Evolutionary conservation across 1,284 basidiomycete genomes (phyloP).

Genomic region (Naganishia liquefaciens): DNA sequence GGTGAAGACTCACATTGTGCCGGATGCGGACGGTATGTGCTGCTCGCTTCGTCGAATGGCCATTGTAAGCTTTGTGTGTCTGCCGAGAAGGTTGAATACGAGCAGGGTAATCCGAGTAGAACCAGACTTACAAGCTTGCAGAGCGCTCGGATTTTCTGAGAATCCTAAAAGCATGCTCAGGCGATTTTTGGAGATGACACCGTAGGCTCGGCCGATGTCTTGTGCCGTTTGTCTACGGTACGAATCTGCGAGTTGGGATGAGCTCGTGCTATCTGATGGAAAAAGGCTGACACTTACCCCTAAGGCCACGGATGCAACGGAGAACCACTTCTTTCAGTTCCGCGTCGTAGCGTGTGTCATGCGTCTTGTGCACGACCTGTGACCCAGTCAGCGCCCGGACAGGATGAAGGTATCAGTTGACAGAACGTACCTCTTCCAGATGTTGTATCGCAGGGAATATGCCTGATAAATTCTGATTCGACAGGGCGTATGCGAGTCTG

Average conservation of each 20-base stretch:
- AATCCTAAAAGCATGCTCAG: conserved; percentile 1
- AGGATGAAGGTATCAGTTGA: too few species aligned
- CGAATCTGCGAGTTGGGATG: not conserved
- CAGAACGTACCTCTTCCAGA: conserved; percentile 7
- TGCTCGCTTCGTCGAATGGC: not conserved
- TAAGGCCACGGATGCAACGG: not conserved
- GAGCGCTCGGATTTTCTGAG: not conserved
- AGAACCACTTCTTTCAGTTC: conserved; percentile 12
- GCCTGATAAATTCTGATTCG: not conserved
- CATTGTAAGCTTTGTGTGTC: conserved; percentile 5
- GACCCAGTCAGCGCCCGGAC: not conserved
- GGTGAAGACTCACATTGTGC: conserved; percentile 2
- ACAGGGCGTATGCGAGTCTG: conserved; percentile 19
- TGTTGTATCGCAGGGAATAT: conserved; percentile 11
- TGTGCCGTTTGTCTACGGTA: conserved; percentile 8
- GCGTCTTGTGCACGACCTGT: conserved; percentile 10
- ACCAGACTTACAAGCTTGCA: conserved; percentile 5
- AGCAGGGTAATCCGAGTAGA: not conserved
- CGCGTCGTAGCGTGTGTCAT: conserved; percentile 13
- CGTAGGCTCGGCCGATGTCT: not conserved
- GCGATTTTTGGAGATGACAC: not conserved
- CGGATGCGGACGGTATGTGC: conserved; percentile 1
- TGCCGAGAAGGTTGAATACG: not conserved
- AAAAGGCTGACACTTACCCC: not conserved
- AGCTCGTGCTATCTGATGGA: not conserved